Conservation (phyloP, 495 filamentous ascomycete genomes). For the Jackrogersella multiformis region DNA sequence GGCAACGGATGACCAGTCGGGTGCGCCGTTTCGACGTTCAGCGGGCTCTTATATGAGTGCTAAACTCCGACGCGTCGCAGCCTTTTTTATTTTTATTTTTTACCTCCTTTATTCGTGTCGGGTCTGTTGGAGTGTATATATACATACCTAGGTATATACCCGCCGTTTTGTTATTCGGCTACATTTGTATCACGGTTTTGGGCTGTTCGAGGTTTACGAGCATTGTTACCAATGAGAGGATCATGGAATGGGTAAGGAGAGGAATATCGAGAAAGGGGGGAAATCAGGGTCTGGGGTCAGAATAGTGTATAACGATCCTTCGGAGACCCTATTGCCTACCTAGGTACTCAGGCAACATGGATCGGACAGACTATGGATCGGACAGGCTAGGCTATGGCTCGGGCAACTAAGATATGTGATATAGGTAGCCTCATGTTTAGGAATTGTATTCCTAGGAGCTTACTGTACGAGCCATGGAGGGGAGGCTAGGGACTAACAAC, state of each 20-base stretch:
- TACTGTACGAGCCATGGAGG: background rate
- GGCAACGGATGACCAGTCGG: conserved; percentile 7
- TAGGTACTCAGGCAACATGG: background rate
- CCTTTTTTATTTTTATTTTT: background rate
- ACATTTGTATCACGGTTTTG: conserved; percentile 26
- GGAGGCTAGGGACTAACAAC: background rate
- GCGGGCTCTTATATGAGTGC: background rate
- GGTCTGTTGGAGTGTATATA: conserved; percentile 34
- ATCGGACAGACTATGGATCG: conserved; percentile 14
- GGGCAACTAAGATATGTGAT: conserved; percentile 10
- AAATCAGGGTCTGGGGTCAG: conserved; percentile 22
- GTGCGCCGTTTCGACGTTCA: background rate
- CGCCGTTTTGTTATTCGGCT: conserved; percentile 30
- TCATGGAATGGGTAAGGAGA: conserved; percentile 16
- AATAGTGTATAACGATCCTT: conserved; percentile 21
- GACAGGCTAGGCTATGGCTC: conserved; percentile 16
- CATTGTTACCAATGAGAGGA: conserved; percentile 29
- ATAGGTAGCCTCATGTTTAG: background rate
- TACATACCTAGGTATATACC: conserved; percentile 39
- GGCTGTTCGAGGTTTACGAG: conserved; percentile 24
- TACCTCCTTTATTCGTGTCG: conserved; percentile 7
- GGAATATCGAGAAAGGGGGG: conserved; percentile 15
- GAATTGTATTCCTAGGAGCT: conserved; percentile 5
- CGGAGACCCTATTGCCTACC: conserved; percentile 9
- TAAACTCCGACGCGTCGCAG: background rate